These are phyloP conservation scores for Eutypella sp. DNA, from an alignment of 2,329 filamentous ascomycete species.

Conservation along the genomic window DNA sequence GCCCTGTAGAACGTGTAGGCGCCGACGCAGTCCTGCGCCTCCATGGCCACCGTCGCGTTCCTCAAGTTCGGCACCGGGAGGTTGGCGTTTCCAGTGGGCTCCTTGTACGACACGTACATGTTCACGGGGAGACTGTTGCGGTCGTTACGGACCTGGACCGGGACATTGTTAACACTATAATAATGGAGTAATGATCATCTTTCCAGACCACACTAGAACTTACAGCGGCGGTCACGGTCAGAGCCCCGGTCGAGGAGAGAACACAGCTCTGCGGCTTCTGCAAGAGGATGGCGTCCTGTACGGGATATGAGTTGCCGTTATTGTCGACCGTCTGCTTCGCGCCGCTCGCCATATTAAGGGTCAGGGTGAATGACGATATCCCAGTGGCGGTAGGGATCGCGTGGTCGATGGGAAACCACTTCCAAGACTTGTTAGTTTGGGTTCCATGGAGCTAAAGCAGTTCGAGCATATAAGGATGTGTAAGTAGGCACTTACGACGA, in stretches of 20 bases:
- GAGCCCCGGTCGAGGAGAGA: slow-evolving; percentile 33
- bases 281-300: slow-evolving; percentile 51
- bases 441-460: neutral
- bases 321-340: slow-evolving; percentile 46
- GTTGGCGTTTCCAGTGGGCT: slow-evolving; percentile 26
- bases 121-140: slow-evolving; percentile 35
- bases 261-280: slow-evolving; percentile 55
- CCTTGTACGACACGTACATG: slow-evolving; percentile 40
- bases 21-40: slow-evolving; percentile 39
- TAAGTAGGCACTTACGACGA: slow-evolving; percentile 38
- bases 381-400: slow-evolving; percentile 53
- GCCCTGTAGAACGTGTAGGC: slow-evolving; percentile 44
- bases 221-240: slow-evolving; percentile 41
- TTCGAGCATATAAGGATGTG: neutral
- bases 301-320: slow-evolving; percentile 50
- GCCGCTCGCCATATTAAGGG: slow-evolving; percentile 44
- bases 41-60: slow-evolving; percentile 34
- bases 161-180: slow-evolving; percentile 3
- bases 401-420: slow-evolving; percentile 38
- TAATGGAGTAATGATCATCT: too few species aligned
- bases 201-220: slow-evolving; percentile 2
- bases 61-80: slow-evolving; percentile 39
- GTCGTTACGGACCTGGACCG: slow-evolving; percentile 42
- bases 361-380: slow-evolving; percentile 56
- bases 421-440: slow-evolving; percentile 8